Base-by-base conservation (phyloP, 2,329 filamentous ascomycete species). In the Colletotrichum orchidophilum region DNA sequence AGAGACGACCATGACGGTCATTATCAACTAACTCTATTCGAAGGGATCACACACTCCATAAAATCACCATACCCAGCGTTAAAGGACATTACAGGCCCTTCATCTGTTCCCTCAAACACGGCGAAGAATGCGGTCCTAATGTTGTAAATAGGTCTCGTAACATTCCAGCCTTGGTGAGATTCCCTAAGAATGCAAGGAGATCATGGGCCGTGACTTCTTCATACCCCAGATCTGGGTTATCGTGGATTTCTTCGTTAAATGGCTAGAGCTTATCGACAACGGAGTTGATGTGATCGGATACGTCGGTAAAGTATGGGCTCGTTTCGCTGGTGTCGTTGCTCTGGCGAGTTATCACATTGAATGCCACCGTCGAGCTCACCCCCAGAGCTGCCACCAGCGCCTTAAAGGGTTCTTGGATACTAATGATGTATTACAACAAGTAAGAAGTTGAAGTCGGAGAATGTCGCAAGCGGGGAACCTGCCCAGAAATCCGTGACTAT, bases 81-180 rank as follows among this genome's bases (percentile, higher is more conserved):
- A 68, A 85, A 85, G 15, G 80, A 82, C 11, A 85, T 81, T 0
- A 80, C 78, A 26, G 81, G 81, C 0, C 82, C 82, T 12, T 76
- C 72, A 0, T 75, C 78, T 3, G 78, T 80, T 33, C 80, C 82
- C 26, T 83, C 79, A 63, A 79, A 84, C 0, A 81, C 78, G 1
- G 83, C 84, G 49, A 82, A 78, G 68, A 85, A 86, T 6, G 83
- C 83, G 3, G 84, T 86, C 5, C 79, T 78, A 55, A 86, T 81
- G 2, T 78, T 80, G 29, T 83, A 83, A 0, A 83, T 82, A 0
- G 80, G 81, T 4, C 77, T 73, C 0, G 79, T 83, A 7, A 86
- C 83, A 3, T 79, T 76, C 82, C 83, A 84, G 6, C 77, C 80
- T 6, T 76, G 69, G 39, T 80, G 79, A 12, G 73, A 75, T 57